A percentile compares a stretch with the other conserved stretches of the same genome.
Evolutionary conservation across 345 rosid species (phyloP).

Genomic region (Dovyalis caffra): DNA sequence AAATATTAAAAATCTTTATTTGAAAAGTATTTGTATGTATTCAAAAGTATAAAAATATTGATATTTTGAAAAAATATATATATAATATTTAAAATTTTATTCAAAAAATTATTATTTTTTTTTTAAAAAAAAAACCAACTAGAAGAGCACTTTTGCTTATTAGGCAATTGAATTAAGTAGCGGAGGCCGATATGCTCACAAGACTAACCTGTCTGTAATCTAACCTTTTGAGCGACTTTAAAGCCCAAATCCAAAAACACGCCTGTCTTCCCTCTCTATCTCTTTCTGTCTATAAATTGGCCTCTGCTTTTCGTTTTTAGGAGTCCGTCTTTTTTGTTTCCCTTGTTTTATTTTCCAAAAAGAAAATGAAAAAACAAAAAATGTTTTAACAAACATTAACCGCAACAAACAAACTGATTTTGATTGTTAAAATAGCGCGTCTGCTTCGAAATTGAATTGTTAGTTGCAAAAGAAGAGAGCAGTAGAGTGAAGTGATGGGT

Average conservation of each 20-base stretch:
- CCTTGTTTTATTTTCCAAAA: neutral
- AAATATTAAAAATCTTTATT: no score
- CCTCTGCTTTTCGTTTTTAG: neutral
- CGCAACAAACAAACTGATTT: neutral
- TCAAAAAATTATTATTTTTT: no score
- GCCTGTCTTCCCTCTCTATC: neutral
- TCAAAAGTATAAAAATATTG: no score
- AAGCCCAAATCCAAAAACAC: neutral
- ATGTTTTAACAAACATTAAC: neutral
- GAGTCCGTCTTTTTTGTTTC: neutral
- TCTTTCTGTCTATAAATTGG: neutral
- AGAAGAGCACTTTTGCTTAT: no score
- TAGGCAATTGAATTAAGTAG: no score
- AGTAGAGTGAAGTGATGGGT: conserved; percentile 49
- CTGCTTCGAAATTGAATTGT: neutral
- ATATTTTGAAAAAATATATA: no score
- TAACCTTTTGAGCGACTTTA: neutral
- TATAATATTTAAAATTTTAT: no score
- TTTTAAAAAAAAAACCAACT: no score
- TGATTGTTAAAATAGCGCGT: neutral
- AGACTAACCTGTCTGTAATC: no score
- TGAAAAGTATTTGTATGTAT: no score
- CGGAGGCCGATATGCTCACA: no score
- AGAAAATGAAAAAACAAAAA: neutral
- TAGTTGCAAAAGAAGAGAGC: neutral